Base-by-base conservation (phyloP, 179 eudicot species). In the Gypsophila paniculata region DNA sequence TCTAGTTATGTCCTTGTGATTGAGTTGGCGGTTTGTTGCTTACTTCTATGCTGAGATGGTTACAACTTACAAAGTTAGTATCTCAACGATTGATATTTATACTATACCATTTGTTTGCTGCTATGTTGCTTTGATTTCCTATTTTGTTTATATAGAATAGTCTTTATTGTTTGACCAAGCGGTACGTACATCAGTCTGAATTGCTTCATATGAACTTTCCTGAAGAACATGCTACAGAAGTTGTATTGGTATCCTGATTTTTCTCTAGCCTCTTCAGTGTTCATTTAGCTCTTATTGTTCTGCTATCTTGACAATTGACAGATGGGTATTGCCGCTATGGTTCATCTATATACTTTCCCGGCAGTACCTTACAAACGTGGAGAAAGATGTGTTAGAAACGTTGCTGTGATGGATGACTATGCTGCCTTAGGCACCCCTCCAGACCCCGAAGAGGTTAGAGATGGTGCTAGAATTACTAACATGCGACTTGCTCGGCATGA, bases 301-400 rank as follows among this genome's bases (percentile, higher is more conserved):
- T 34, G 51, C 53, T 60, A 51, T 71, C 52, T 46, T 46, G 52
- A 11, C 52, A 11, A 13, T 25, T 49, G 68, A 77, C 88, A 93
- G 98, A 93, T 93, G 98, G 98, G 96, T 51, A 77, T 91, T 79
- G 97, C 98, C 82, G 97, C 98, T 69, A 85, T 93, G 64, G 90
- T 93, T 67, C 98, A 93, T 76, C 90, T 93, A 60, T 88, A 89
- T 81, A 92, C 88, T 52, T 93, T 93, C 78, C 98, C 97, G 70
- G 98, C 98, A 42, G 88, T 80, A 63, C 84, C 98, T 68, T 93
- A 93, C 82, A 89, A 89, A 78, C 97, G 91, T 63, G 98, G 98
- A 79, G 97, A 91, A 70, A 83, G 98, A 76, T 89, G 98, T 82
- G 96, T 89, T 49, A 85, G 96, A 70, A 91, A 93, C 79, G 96